Evolutionary conservation across 1,284 basidiomycete species (phyloP), one percentile per base, ranked within the genome.

Genomic region (Porogramme epimiltina): DNA sequence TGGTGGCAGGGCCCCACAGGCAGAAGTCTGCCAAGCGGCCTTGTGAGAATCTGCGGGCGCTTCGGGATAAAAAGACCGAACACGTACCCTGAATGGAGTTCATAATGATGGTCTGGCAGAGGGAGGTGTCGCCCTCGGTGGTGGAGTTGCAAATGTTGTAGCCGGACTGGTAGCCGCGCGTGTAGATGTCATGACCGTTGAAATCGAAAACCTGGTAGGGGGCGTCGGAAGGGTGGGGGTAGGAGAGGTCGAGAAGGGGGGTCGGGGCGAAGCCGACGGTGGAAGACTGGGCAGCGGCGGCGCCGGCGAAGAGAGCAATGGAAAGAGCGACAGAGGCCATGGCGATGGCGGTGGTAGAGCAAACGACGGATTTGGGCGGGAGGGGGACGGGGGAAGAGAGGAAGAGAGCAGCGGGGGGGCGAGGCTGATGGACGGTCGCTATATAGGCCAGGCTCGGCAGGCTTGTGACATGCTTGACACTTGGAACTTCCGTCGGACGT

Each of bases 81-180:
- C 28, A 31, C 38, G 16, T 22, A 40, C 38, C 38, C 18, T 40
- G 18, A 19, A 40, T 18, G 22, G 18, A 18, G 38, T 40, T 40
- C 18, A 19, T 13, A 54, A 83, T 73, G 1, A 73, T 67, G 0
- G 87, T 89, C 67, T 89, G 87, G 63, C 87, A 89, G 45, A 77
- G 55, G 0, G 86, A 86, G 3, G 75, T 43, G 49, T 76, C 78
- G 59, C 76, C 78, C 67, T 82, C 72, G 6, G 87, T 89, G 4
- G 85, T 87, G 3, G 81, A 77, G 71, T 89, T 89, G 68, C 87
- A 89, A 3, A 70, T 59, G 68, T 89, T 89, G 75, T 82, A 89
- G 5, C 87, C 87, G 18, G 53, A 62, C 62, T 87, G 85, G 25
- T 70, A 62, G 10, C 85, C 85, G 58, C 85, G 82, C 23, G 18